Percentiles rank a stretch among this genome's conserved stretches.
Evolutionary conservation across 2,329 filamentous ascomycete species (phyloP).

Genomic region (Chaetomium strumarium): DNA sequence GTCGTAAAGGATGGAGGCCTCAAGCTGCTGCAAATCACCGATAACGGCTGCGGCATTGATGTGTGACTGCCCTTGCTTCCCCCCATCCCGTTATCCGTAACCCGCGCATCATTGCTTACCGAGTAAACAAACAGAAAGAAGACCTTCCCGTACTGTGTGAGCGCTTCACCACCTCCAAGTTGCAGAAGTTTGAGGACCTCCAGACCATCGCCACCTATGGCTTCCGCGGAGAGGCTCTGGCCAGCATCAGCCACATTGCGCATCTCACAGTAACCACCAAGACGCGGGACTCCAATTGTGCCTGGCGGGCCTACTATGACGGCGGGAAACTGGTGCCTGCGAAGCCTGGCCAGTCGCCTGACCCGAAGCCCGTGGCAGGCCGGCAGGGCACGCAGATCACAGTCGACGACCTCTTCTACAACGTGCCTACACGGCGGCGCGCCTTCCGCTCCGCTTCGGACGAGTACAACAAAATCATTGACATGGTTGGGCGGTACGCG

Average conservation of each 20-base stretch:
- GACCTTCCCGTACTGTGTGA: conserved; percentile 90
- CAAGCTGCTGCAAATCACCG: conserved; percentile 92
- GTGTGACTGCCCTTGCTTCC: conserved; percentile 41
- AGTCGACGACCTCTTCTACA: conserved; percentile 96
- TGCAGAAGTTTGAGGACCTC: conserved; percentile 89
- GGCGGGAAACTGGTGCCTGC: conserved; percentile 73
- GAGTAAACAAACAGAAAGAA: conserved; percentile 58
- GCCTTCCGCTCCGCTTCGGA: conserved; percentile 90
- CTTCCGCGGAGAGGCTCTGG: conserved; percentile 93
- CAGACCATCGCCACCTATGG: conserved; percentile 89
- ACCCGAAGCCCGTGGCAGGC: conserved; percentile 83
- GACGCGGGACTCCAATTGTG: conserved; percentile 78
- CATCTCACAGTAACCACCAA: conserved; percentile 93
- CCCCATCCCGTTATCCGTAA: not conserved
- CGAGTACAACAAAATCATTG: conserved; percentile 96
- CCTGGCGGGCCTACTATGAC: conserved; percentile 84
- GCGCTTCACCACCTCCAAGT: conserved; percentile 93
- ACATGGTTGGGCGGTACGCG: conserved; percentile 88
- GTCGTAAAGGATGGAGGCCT: conserved; percentile 91
- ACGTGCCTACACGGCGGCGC: conserved; percentile 77
- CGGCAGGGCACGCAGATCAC: conserved; percentile 89
- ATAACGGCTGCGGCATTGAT: conserved; percentile 94
- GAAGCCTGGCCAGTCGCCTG: conserved; percentile 80
- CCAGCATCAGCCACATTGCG: conserved; percentile 97
- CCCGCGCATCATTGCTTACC: not conserved